Base-by-base conservation (phyloP, 805 yeast genomes). In the Kuraishia borneana region DNA sequence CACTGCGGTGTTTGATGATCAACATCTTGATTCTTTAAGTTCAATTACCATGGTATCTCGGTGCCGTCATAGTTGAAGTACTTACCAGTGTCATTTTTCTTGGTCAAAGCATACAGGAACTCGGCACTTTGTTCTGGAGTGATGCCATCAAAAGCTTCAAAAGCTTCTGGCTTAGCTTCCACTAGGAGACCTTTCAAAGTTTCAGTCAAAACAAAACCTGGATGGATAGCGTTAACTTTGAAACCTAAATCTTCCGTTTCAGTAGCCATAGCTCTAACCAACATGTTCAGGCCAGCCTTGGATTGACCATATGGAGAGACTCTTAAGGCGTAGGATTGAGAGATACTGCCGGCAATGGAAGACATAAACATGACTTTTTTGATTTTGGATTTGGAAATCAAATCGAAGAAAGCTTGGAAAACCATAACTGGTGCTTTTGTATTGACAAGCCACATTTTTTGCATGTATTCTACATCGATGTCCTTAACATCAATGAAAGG, bases 201-300 rank as follows among this genome's bases (percentile, higher is more conserved):
- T 31, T 62, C 66, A 22, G 60, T 57, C n/a, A 35, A n/a, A 10
- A 63, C 65, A 8, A 50, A 23, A 26, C 69, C 68, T 1, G 70
- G 70, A 34, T 59, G 61, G 10, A 60, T 10, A 10, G 60, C 42
- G 18, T 57, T 40, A 26, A 54, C 47, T 8, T 44, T 50, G 45
- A 49, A 50, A 2, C 43, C 47, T 16, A 54, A 54, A 1, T 30
- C 26, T 12, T 35, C 38, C 22, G 50, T 34, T 34, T 60, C 63
- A 21, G 18, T 10, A 26, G 53, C 40, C 25, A 61, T 25, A 16
- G 49, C 47, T 27, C 40, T 47, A 9, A 44, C 44, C 12, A 52
- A 37, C 42, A 45, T 53, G 47, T 61, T 59, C 37, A 60, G 39
- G 1, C 60, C 66, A 8, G 63, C 59, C 42, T 62, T 61, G 6